Evolutionary conservation across 768 basidiomycete species (phyloP).

Genomic region (Bullera alba): DNA sequence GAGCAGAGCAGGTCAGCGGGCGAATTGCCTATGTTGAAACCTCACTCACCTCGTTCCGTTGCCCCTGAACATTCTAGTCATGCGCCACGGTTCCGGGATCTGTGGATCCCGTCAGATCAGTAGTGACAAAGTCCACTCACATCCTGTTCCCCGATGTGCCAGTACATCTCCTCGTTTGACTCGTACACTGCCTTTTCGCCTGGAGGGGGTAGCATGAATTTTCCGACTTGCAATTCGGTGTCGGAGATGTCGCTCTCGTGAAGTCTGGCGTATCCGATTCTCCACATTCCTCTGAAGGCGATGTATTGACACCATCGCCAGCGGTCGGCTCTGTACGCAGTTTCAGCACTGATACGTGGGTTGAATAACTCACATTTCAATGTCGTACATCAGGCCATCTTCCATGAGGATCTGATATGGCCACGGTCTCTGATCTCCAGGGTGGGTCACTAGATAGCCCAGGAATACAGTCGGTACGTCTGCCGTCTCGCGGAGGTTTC

Average conservation of each 20-base stretch:
- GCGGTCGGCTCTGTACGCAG: conserved; percentile 15
- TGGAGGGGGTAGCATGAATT: conserved; percentile 66
- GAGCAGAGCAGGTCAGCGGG: too few species aligned
- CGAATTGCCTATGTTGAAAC: too few species aligned
- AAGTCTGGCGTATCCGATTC: conserved; percentile 61
- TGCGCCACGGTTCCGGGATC: conserved; percentile 48
- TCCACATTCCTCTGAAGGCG: conserved; percentile 57
- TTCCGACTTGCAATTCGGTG: conserved; percentile 76
- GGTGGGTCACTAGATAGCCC: conserved; percentile 43
- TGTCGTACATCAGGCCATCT: conserved; percentile 74
- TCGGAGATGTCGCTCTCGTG: conserved; percentile 80
- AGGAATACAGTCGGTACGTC: conserved; percentile 57
- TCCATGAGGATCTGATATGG: conserved; percentile 51
- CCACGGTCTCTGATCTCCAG: conserved; percentile 34
- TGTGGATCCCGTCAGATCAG: conserved; percentile 3
- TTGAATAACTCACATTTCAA: conserved; percentile 51
- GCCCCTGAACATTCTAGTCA: conserved; percentile 38
- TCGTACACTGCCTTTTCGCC: conserved; percentile 56
- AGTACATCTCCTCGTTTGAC: conserved; percentile 58
- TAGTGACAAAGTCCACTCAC: conserved; percentile 40
- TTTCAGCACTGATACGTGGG: background rate
- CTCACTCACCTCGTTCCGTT: conserved; percentile 37
- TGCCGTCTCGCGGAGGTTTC: conserved; percentile 65
- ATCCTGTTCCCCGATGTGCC: conserved; percentile 61
- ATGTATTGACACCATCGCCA: conserved; percentile 77